Base-by-base conservation (phyloP, 2,329 filamentous ascomycete species). In the Colletotrichum endophyticum region DNA sequence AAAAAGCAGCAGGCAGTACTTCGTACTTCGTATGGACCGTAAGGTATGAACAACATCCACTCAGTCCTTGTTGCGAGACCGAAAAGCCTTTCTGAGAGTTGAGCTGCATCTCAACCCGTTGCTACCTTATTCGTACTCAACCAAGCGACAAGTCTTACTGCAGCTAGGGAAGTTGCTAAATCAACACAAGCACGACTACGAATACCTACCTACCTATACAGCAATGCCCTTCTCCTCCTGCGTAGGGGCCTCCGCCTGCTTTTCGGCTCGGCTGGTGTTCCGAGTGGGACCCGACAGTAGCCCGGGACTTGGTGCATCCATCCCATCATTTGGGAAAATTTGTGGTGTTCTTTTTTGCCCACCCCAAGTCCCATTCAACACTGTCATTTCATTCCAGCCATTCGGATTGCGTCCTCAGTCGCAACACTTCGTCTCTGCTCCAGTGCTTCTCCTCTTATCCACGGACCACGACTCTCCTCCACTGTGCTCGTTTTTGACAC, bases 191-290 rank as follows among this genome's bases (percentile, higher is more conserved):
- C 28, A 62, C 12, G 44, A 12, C 11, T 62, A 12, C 27, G 6
- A 28, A 62, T 3, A 30, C n/a, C n/a, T n/a, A n/a, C n/a, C n/a
- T n/a, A n/a, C n/a, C n/a, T n/a, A n/a, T n/a, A n/a, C n/a, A n/a
- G n/a, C n/a, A n/a, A n/a, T 32, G 71, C 71, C 27, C 71, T 68
- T 32, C 28, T 11, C 27, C 19, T 30, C 32, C 16, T 30, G 27
- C 25, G 36, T 39, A 30, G 66, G 66, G 32, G 56, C 56, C 56
- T 59, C 25, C 27, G 56, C 56, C 56, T 68, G 63, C 53, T n/a
- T 44, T 68, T 76, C 70, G 70, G 73, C 64, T 73, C 73, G 73
- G 73, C 64, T 76, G 70, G 64, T n/a, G 32, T 70, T 73, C 64
- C 73, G 73, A 34, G 63, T 64, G 70, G 70, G 44, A 73, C 57